Evolutionary conservation across 2,329 filamentous ascomycete species (phyloP), one percentile per base, ranked within the genome.

Genomic region (Penicillium sp.): DNA sequence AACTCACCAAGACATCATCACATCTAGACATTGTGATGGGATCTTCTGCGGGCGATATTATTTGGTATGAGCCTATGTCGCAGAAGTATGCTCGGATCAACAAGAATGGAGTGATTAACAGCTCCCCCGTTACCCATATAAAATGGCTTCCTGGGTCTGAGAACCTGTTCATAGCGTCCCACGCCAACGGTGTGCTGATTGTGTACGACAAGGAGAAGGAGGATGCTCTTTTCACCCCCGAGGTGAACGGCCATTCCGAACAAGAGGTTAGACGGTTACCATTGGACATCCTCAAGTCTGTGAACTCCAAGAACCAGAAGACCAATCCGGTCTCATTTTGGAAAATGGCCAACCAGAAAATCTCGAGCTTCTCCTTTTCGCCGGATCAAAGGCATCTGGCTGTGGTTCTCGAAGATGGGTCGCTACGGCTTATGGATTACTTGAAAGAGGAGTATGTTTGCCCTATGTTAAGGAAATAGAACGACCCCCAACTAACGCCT

Each of bases 181-280:
- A 97, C 72, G 90, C 91, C 81, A 92, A 99, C 69, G 94, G 94
- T 1, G 88, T 89, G 3, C 75, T 99, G 44, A 84, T 99, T 3
- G 91, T 97, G 1, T 99, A 97, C 66, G 94, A 99, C 75, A 99
- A 97, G 76, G 92, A 97, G 70, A 96, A 94, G 72, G 92, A 97
- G 62, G 92, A 97, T 71, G 87, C 87, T 0, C 81, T 86, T 1
- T 94, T 96, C 68, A 81, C 85, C 3, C 82, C 89, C 0, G 91
- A 96, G 70, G 83, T 69, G 15, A 68, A 69, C 4, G 52, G 71
- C 69, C 58, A 58, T 16, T 65, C 62, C 10, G 65, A 58, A 61
- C 71, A 59, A 59, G 65, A 60, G 54, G 59, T 51, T 50, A 70
- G 55, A 55, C 68, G 60, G 58, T 64, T 64, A 61, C 73, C 70